Evolutionary conservation across 1,139 yeast species (phyloP), one percentile per base, ranked within the genome.

Genomic region (Candida mesenterica): DNA sequence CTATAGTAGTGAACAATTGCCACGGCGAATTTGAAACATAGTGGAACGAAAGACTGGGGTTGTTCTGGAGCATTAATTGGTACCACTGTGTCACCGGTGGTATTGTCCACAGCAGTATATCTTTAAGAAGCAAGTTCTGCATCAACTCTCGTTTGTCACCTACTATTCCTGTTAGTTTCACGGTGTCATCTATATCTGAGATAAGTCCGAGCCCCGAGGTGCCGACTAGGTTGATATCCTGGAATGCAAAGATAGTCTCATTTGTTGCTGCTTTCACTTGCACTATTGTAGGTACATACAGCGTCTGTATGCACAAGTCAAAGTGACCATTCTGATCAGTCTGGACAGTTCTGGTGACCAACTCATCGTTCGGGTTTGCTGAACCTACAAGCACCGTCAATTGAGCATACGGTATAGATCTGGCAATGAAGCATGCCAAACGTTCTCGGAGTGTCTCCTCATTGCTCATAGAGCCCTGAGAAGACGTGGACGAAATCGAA

Each of bases 1-100:
- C 53, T 32, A 92, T 74, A 5, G 82, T 72, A 8, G 82, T 74
- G 57, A 72, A 89, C 24, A 92, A 62, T 57, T 90, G 97, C 79
- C 95, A 85, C 0, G 99, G 99, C 1, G 96, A 82, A 57, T 94
- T 94, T 4, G 97, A 89, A 2, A 94, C 97, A 53, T 92, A 94
- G 55, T 89, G 96, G 52, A 87, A 81, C 22, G 79, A 67, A 8
- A 83, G 72, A 4, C 77, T 69, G 10, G 49, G 32, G 31, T 62
- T 58, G 13, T 52, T 50, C 23, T 15, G 49, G 47, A 44, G 79
- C 50, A 45, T 61, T 50, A 30, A 66, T 54, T 39, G 40, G 53
- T 78, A 88, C 90, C 96, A 88, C 20, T 71, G 67, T 1, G 84
- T 74, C 26, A 92, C 82, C 0, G 87, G 82, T 0, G 86, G 82